Evolutionary conservation across 257 asterid genomes (phyloP).

Genomic region (Scutellaria galericulata): DNA sequence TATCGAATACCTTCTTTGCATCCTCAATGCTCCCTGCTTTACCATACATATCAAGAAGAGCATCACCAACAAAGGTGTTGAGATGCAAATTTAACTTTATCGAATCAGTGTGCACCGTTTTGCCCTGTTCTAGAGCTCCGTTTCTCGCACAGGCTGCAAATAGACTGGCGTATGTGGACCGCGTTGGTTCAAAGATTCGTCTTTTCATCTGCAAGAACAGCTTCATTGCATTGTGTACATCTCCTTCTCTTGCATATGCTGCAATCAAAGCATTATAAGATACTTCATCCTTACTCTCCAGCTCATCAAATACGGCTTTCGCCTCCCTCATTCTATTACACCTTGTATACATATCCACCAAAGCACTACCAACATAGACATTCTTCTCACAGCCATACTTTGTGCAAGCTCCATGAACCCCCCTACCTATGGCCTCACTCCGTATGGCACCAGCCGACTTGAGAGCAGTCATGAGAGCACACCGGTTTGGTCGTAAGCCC

Average conservation of each 20-base stretch:
- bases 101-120: slow-evolving; percentile 78
- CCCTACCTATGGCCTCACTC: slow-evolving; percentile 45
- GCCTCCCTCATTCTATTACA: slow-evolving; percentile 61
- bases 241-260: slow-evolving; percentile 71
- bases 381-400: slow-evolving; percentile 59
- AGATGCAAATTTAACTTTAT: slow-evolving; percentile 60
- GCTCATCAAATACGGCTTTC: slow-evolving; percentile 49
- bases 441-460: slow-evolving; percentile 13
- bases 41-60: slow-evolving; percentile 86
- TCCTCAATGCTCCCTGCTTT: slow-evolving; percentile 78
- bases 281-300: slow-evolving; percentile 61
- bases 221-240: slow-evolving; percentile 56
- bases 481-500: slow-evolving; percentile 1
- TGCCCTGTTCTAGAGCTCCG: slow-evolving; percentile 83
- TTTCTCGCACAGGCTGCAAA: slow-evolving; percentile 67
- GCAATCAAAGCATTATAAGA: slow-evolving; percentile 87
- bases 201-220: slow-evolving; percentile 70
- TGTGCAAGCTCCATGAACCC: slow-evolving; percentile 63
- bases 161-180: slow-evolving; percentile 73
- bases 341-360: slow-evolving; percentile 76
- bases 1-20: slow-evolving; percentile 68
- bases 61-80: slow-evolving; percentile 70
- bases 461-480: slow-evolving; percentile 9
- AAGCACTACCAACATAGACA: slow-evolving; percentile 80
- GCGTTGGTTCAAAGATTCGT: slow-evolving; percentile 61